Base-by-base conservation (phyloP, 2,329 filamentous ascomycete genomes). In the Epichloe baconii region DNA sequence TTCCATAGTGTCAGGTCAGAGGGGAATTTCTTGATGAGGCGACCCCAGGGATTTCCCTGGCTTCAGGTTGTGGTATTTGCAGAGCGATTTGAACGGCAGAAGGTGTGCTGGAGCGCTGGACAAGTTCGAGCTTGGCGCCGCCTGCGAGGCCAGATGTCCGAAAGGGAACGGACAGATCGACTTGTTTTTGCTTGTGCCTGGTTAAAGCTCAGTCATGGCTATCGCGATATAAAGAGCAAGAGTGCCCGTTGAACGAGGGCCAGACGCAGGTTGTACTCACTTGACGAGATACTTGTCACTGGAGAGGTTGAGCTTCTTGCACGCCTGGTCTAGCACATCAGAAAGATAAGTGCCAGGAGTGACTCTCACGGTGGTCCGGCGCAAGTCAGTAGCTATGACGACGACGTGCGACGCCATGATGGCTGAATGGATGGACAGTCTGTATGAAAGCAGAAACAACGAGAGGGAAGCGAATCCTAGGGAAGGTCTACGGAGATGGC, bases 81-180 rank as follows among this genome's bases (percentile, higher is more conserved):
- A 98, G 72, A n/a, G 88, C 91, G 42, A 98, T 85, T 41, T 85
- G 89, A 51, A 98, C 85, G 46, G 85, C 85, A 2, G 88, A 84
- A 0, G 90, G 85, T 0, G 89, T 93, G 52, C 87, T 86, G 44
- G 90, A 93, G 53, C 85, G 83, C 63, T 88, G 83, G 21, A 96
- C 85, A 47, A 98, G 85, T 64, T 97, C 90, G 53, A 98, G 80
- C 64, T 94, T 95, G 53, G 93, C 91, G 55, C 93, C 93, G 38
- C 87, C 79, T 12, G 78, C 75, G 5, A 98, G 82, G 47, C 89
- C 88, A 5, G 89, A 85, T 31, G 91, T 80, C 46, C 91, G 83
- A 64, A 90, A 88, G 42, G 87, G 85, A 51, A 88, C 77, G 6
- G 89, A 91, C 8, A 98, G 78, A 61, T 96, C 89, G 53, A 98